phyloP scores from a whole-genome alignment of 352 stramenopile genomes.

The Globisporangium orthogonon region DNA sequence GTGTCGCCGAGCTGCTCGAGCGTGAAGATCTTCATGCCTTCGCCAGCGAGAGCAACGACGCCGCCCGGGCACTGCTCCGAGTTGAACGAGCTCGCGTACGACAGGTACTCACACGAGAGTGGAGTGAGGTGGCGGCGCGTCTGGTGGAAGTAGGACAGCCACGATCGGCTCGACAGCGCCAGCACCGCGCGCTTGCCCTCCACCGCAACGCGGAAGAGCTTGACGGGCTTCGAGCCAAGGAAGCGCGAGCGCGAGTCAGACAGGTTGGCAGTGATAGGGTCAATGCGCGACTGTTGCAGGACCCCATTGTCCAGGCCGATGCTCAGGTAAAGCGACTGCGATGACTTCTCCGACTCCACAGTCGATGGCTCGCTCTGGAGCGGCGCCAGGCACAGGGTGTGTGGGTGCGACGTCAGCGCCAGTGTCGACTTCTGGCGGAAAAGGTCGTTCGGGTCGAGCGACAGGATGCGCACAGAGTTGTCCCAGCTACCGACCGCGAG shows the following conservation, averaged over 20 bases:
- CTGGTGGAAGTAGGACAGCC: constrained; percentile 94
- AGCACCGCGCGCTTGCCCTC: constrained; percentile 90
- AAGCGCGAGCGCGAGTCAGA: constrained; percentile 91
- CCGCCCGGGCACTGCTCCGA: constrained; percentile 95
- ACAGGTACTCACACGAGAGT: constrained; percentile 93
- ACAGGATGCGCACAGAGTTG: constrained; percentile 91
- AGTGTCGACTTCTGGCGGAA: constrained; percentile 85
- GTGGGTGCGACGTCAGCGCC: constrained; percentile 74
- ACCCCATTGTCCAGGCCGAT: constrained; percentile 95
- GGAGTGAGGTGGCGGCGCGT: constrained; percentile 90
- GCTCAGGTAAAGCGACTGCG: constrained; percentile 71
- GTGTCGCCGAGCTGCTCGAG: constrained; percentile 93
- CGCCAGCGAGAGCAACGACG: constrained; percentile 94
- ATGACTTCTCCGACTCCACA: constrained; percentile 40
- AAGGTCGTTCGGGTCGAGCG: constrained; percentile 90
- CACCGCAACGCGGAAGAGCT: constrained; percentile 91
- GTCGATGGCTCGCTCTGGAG: constrained; percentile 73
- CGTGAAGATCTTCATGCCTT: constrained; percentile 96
- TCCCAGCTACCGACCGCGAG: constrained; percentile 94
- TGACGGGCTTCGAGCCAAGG: constrained; percentile 92
- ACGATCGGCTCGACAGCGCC: constrained; percentile 92
- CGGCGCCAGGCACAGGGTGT: constrained; percentile 75
- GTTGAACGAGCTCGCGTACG: constrained; percentile 94
- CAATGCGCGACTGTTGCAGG: constrained; percentile 89
- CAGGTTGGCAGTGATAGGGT: constrained; percentile 82